Evolutionary conservation across 495 filamentous ascomycete genomes (phyloP), one percentile per base, ranked within the genome.

Genomic region (Pyrenopolyporus hunteri): DNA sequence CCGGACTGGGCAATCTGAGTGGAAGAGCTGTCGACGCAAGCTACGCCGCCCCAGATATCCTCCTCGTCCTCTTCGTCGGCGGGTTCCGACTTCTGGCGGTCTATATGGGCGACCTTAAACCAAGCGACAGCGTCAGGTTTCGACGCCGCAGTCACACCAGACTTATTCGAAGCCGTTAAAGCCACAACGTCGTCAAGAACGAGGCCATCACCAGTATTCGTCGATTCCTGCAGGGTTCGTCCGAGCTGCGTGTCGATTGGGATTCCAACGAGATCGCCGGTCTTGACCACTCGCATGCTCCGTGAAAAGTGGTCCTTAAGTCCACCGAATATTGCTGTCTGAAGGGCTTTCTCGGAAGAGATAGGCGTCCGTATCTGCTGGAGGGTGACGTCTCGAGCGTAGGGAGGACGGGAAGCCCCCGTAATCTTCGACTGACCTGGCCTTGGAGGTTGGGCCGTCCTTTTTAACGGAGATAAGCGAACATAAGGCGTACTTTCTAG

Each of bases 1-100:
- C 93, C 93, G 37, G 90, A 88, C 68, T 95, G 90, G 7, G 89
- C 88, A 83, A 98, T 91, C 35, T 90, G 86, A 6, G 94, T 96
- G 40, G 82, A 87, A 13, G 86, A 82, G 6, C 91, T 88, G 68
- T 97, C 92, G 39, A 98, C 88, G 22, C 86, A 85, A 19, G 88
- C 88, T 4, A 90, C 85, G n/a, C 86, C 87, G 23, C 89, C 88
- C 94, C 94, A 98, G 8, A 83, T 73, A 35, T 90, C 85, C 19
- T 87, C 83, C 7, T 78, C 78, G 2, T 68, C 50, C 5, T 80
- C 76, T 10, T 82, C 76, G 7, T 68, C 60, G 26, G 46, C 35
- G 3, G 65, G 66, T 39, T 85, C 84, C n/a, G 87, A 82, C 64
- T 84, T 85, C 26, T 83, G 66, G 2, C 79, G 61, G 19, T 84